phyloP scores from a whole-genome alignment of 2,329 filamentous ascomycete genomes.

The Neonectria hederae region DNA sequence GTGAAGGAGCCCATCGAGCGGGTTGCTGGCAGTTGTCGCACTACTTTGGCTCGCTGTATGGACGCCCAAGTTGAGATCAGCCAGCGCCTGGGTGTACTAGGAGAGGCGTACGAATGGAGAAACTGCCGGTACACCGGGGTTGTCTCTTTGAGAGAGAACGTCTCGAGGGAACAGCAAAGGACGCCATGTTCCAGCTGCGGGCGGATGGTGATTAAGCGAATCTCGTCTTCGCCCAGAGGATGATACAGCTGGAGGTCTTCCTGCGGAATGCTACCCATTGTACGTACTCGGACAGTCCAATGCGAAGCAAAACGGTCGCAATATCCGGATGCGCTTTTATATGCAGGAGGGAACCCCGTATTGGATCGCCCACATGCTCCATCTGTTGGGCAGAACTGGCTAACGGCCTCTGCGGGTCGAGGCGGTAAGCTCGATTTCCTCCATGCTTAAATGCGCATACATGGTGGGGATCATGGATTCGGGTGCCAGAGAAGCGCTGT shows the following conservation, averaged over 20 bases:
- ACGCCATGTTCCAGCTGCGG: slow-evolving; percentile 1
- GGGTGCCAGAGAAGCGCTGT: too few relatives aligned
- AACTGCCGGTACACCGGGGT: slow-evolving; percentile 9
- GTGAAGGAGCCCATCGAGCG: slow-evolving; percentile 17
- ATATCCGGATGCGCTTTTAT: neutral
- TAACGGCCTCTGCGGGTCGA: neutral
- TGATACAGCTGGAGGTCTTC: neutral
- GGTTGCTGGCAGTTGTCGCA: slow-evolving; percentile 2
- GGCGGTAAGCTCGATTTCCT: neutral
- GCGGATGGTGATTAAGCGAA: slow-evolving; percentile 18
- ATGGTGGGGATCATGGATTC: too few relatives aligned
- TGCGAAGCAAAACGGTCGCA: neutral
- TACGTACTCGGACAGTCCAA: too few relatives aligned
- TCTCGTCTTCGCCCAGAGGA: slow-evolving; percentile 10
- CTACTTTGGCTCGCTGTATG: slow-evolving; percentile 10
- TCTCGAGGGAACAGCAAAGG: slow-evolving; percentile 17
- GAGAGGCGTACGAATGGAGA: slow-evolving; percentile 10
- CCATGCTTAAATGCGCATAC: neutral
- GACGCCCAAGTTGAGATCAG: slow-evolving; percentile 19
- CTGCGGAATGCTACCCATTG: neutral
- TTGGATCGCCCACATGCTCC: neutral
- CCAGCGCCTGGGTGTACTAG: slow-evolving; percentile 10
- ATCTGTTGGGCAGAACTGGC: neutral
- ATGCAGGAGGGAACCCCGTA: neutral
- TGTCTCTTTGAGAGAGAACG: slow-evolving; percentile 14